These are phyloP conservation scores for Casuarina cunninghamiana DNA, from an alignment of 306 rosid species.

Conservation along the genomic window DNA sequence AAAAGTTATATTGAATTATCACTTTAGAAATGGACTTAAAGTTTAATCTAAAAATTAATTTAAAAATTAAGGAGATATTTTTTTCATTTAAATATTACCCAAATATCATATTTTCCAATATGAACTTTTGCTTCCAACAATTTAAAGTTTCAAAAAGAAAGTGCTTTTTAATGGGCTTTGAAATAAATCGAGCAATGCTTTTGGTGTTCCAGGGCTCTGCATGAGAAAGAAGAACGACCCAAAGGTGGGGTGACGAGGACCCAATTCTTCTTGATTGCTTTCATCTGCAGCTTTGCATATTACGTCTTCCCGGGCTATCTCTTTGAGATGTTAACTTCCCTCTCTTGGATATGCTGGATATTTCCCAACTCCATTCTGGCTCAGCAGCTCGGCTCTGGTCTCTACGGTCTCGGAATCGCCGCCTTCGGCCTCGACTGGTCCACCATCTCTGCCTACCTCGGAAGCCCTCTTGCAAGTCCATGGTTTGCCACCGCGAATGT, in stretches of 20 bases:
- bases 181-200: no score
- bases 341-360: constrained; percentile 90
- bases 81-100: no score
- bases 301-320: constrained; percentile 81
- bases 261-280: constrained; percentile 76
- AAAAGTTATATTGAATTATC: no score
- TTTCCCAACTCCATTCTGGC: constrained; percentile 64
- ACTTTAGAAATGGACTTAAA: no score
- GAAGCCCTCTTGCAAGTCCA: constrained; percentile 96
- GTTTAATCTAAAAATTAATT: no score
- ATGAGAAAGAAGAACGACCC: constrained; percentile 64
- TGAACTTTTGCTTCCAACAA: no score
- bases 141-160: no score
- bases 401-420: constrained; percentile 68
- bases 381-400: constrained; percentile 88
- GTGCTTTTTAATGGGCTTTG: no score
- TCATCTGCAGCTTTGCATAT: constrained; percentile 85
- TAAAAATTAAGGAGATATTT: no score
- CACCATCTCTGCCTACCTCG: constrained; percentile 76
- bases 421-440: constrained; percentile 87
- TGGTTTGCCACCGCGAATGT: constrained; percentile 97
- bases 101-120: no score
- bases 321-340: constrained; percentile 72
- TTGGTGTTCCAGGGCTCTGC: constrained; percentile 59
- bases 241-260: constrained; percentile 68